Evolutionary conservation across 177 flowering plant genomes (phyloP).

Genomic region (Viscum album): DNA sequence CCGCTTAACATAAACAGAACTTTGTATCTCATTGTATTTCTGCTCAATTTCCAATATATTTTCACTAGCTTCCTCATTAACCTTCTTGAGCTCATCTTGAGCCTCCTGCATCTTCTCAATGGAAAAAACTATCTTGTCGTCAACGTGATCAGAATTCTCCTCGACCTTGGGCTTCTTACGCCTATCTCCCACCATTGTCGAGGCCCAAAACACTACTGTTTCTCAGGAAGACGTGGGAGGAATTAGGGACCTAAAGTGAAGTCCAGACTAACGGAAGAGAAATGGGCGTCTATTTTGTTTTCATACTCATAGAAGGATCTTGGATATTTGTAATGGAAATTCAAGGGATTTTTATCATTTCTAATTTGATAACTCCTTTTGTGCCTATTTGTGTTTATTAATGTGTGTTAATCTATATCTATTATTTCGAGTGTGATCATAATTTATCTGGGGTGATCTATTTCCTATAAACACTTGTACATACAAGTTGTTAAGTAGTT

Average conservation of each 20-base stretch:
- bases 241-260: not conserved
- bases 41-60: slow-evolving; percentile 8
- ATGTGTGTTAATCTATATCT: too few species aligned
- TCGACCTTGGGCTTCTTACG: slow-evolving; percentile 32
- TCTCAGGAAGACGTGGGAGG: not conserved
- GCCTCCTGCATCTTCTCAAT: slow-evolving; percentile 49
- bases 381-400: too few species aligned
- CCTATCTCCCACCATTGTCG: slow-evolving; percentile 18
- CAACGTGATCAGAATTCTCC: slow-evolving; percentile 28
- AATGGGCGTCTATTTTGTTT: too few species aligned
- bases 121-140: slow-evolving; percentile 34
- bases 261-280: not conserved
- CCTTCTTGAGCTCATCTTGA: slow-evolving; percentile 56
- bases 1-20: slow-evolving; percentile 22
- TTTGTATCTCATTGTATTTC: slow-evolving; percentile 12
- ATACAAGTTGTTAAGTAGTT: too few species aligned
- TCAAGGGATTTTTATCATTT: too few species aligned
- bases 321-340: too few species aligned
- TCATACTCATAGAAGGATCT: too few species aligned
- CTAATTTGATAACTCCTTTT: too few species aligned
- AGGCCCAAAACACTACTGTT: not conserved
- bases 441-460: too few species aligned
- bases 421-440: too few species aligned
- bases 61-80: slow-evolving; percentile 20
- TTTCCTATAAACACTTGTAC: too few species aligned